Base-by-base conservation (phyloP, 495 filamentous ascomycete species). In the Aspergillus sclerotiicarbonarius region DNA sequence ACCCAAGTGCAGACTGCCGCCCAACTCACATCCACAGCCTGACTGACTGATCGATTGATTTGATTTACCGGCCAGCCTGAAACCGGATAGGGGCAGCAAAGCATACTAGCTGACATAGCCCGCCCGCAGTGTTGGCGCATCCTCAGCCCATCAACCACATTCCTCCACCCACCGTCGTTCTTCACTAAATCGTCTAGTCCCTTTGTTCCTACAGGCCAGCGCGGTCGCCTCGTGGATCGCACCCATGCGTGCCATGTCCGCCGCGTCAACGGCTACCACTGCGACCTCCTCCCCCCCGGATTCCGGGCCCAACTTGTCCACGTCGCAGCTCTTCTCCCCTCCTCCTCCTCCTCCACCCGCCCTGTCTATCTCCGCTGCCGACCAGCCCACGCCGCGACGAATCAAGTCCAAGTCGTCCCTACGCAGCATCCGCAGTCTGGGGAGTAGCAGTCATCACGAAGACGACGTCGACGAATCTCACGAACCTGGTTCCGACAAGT, bases 191-290 rank as follows among this genome's bases (percentile, higher is more conserved):
- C 9, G 12, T n/a, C 13, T 41, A 41, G 15, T 46, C 51, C 53
- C 50, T 57, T 41, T 35, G 49, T 41, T 33, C 10, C 16, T 21
- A 49, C 53, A 58, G 60, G 52, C 58, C 57, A 58, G 62, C 53
- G 57, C 54, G 55, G 55, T 55, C 50, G 58, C 58, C 60, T 60
- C 56, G 60, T 62, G 63, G 48, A 59, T 60, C 63, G 60, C 65
- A 69, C 64, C 69, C 66, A 79, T 77, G 74, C 76, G 71, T 71
- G 73, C 75, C 66, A 70, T 73, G 64, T 68, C 66, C 63, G 61
- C 70, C 64, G 63, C 58, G 54, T 69, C 68, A 63, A 61, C 67
- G 62, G 51, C 67, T 33, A 58, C 70, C 56, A 58, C 64, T 57
- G 63, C 61, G 59, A 66, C 70, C 62, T 65, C 66, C 58, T 61